A percentile compares a stretch with the other conserved stretches of the same genome.
phyloP scores from a whole-genome alignment of 371 early-diverging fungal genomes.

The Mortierella sp. region DNA sequence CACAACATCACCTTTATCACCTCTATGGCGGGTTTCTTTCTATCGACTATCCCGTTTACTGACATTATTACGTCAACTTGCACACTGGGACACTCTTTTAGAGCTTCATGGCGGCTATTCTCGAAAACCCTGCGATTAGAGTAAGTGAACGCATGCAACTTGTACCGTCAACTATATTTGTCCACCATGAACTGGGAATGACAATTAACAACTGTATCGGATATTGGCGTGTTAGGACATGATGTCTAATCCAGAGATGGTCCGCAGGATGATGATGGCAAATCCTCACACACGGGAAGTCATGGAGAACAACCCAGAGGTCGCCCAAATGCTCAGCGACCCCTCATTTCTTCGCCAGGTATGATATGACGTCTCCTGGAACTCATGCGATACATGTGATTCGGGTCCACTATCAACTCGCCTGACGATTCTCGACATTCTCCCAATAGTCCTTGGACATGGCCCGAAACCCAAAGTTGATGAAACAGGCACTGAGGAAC shows the following conservation, averaged over 20 bases:
- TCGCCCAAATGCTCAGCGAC: conserved; percentile 81
- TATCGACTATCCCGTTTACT: not conserved
- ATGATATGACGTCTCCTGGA: conserved; percentile 1
- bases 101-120: conserved; percentile 30
- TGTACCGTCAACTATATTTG: too few relatives aligned
- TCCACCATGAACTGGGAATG: too few relatives aligned
- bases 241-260: conserved; percentile 72
- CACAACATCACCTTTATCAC: not conserved
- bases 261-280: conserved; percentile 77
- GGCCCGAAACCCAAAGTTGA: conserved; percentile 78
- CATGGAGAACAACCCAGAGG: conserved; percentile 82
- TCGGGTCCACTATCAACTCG: too few relatives aligned
- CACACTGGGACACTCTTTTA: conserved; percentile 5
- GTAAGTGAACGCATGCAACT: conserved; percentile 26
- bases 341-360: conserved; percentile 80
- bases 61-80: not conserved
- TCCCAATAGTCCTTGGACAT: conserved; percentile 48
- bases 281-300: conserved; percentile 75
- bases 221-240: conserved; percentile 47
- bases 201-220: not conserved
- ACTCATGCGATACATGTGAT: too few relatives aligned
- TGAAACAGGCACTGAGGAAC: conserved; percentile 85
- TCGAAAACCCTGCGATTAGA: conserved; percentile 48
- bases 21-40: not conserved
- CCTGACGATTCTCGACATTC: too few relatives aligned